Evolutionary conservation across 2,329 filamentous ascomycete genomes (phyloP), one percentile per base, ranked within the genome.

Genomic region (Fusarium udum): DNA sequence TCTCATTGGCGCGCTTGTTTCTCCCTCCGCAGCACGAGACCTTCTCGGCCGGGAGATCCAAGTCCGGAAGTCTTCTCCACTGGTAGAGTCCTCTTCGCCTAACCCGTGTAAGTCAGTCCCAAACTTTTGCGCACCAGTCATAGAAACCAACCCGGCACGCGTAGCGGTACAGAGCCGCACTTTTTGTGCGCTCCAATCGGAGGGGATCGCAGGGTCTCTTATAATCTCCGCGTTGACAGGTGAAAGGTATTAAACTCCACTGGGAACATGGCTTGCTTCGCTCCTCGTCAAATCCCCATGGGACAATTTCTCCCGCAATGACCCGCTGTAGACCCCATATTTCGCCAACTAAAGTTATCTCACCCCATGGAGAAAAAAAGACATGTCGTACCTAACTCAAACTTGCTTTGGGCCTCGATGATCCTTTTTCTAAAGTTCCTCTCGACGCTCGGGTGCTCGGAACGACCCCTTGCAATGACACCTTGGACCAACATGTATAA

Each of bases 81-180:
- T 13, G 9, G 9, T 7, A 12, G n/a, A 22, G 18, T 22, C 24
- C 18, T 11, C 42, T 34, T 52, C 31, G 48, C 48, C 31, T 36
- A 52, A 36, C 16, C n/a, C n/a, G 39, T 58, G 31, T 36, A 49
- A 58, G 40, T 58, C 18, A 32, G 4, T 7, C 31, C 4, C 1
- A 43, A 11, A 57, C n/a, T 42, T 26, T 68, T 26, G 64, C 66
- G 66, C 66, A 43, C 66, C 66, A 68, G 67, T 58, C 65, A 68
- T 26, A 37, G 28, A n/a, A 31, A 39, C 52, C n/a, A 11, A 11
- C 12, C 7, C 7, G 28, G 16, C 20, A 43, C 22, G 20, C 40
- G 37, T 20, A 46, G 42, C 42, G 9, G 24, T 37, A 48, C 40
- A 64, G 63, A 67, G 63, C 63, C 46, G 64, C 63, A 67, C 43